These are phyloP conservation scores for Tolypocladium sp. DNA, from an alignment of 2,329 filamentous ascomycete genomes.

Conservation along the genomic window DNA sequence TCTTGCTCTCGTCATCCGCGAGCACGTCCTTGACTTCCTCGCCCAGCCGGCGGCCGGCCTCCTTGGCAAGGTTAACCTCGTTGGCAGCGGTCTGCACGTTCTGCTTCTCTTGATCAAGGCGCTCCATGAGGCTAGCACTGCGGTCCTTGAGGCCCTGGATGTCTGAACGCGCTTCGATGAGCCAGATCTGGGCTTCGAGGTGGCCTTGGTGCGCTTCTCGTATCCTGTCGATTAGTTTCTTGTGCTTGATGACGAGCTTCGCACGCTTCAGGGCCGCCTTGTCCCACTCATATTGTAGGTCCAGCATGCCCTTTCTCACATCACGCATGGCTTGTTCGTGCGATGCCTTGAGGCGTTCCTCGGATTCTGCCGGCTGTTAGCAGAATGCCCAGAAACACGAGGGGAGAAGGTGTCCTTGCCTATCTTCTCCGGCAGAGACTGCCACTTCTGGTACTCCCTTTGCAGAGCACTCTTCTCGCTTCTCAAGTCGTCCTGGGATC, in stretches of 20 bases:
- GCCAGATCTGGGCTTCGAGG: constrained; percentile 59
- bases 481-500: constrained; percentile 37
- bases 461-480: constrained; percentile 60
- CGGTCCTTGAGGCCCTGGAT: constrained; percentile 56
- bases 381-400: not conserved
- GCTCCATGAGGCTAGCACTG: constrained; percentile 48
- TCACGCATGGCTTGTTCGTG: constrained; percentile 22
- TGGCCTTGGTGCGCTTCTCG: constrained; percentile 53
- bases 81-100: constrained; percentile 26
- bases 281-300: constrained; percentile 46
- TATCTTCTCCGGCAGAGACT: constrained; percentile 61
- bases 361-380: constrained; percentile 22
- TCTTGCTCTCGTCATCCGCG: constrained; percentile 25
- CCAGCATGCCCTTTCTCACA: constrained; percentile 29
- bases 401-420: constrained; percentile 35
- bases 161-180: constrained; percentile 79
- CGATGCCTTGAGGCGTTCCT: constrained; percentile 20
- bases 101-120: constrained; percentile 36
- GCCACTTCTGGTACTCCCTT: constrained; percentile 53
- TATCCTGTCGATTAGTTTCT: constrained; percentile 54
- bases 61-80: constrained; percentile 25
- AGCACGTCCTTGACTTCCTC: constrained; percentile 30
- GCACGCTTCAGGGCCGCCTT: constrained; percentile 46
- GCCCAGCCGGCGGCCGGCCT: constrained; percentile 19
- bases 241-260: constrained; percentile 39